Base-by-base conservation (phyloP, 192 early-diverging fungal genomes). In the Entrophospora sp. region DNA sequence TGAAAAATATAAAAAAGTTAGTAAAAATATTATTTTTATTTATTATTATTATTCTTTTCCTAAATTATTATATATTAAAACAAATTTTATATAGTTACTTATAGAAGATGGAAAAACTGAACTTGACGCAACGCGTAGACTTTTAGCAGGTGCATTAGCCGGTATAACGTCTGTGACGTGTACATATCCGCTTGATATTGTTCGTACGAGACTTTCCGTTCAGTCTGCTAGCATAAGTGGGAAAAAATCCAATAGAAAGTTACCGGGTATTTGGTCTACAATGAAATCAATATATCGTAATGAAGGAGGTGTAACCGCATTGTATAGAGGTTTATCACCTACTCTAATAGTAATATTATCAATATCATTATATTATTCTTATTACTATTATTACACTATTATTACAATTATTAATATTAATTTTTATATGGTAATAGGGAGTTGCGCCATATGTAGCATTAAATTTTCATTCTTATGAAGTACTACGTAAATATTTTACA, bases 391-490 rank as follows among this genome's bases (percentile, higher is more conserved):
- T n/a, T n/a, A n/a, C n/a, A n/a, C n/a, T n/a, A n/a, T n/a, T n/a
- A 77, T 80, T 16, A n/a, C n/a, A n/a, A n/a, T n/a, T n/a, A n/a
- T 73, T 75, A 75, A 63, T 65, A 16, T 22, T 51, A 4, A 2
- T 9, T 18, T 31, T 42, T 16, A 31, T 32, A 5, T 18, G 3
- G 2, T 16, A 31, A 20, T 69, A 80, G 79, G 89, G 89, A 28
- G 87, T 91, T 16, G 85, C 86, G 5, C 89, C 89, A 3, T 91
- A 91, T 69, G 86, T 91, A 35, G 89, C 87, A 13, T 79, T 91
- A 40, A 91, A 88, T 73, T 91, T 91, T 67, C 86, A 86, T 67
- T 87, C 82, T 60, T 91, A 91, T 63, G 89, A 91, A 52, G 83
- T 87, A 5, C 70, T 91, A 32, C 85, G 86, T 64, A 73, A 82